A percentile compares a stretch with the other conserved stretches of the same genome.
phyloP scores from a whole-genome alignment of 495 filamentous ascomycete genomes.

The Aspergillus leporis region DNA sequence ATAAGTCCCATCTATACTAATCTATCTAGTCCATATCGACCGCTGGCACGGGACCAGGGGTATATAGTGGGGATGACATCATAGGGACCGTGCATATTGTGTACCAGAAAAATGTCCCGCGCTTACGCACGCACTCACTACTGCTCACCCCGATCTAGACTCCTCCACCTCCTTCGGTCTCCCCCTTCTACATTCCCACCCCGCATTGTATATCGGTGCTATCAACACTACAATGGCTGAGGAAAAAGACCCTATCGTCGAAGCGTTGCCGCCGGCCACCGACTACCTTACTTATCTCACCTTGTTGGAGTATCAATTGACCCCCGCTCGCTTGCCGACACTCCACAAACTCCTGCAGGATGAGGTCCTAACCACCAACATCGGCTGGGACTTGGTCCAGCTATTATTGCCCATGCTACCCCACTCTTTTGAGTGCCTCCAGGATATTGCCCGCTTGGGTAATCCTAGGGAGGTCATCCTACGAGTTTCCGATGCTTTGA shows the following conservation, averaged over 20 bases:
- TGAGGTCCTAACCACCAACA: slow-evolving; percentile 79
- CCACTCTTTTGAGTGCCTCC: slow-evolving; percentile 70
- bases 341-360: slow-evolving; percentile 81
- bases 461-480: slow-evolving; percentile 94
- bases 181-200: slow-evolving; percentile 2
- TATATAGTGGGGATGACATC: background rate
- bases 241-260: slow-evolving; percentile 44
- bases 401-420: slow-evolving; percentile 77
- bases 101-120: background rate
- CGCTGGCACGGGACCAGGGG: no score
- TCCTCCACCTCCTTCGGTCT: background rate
- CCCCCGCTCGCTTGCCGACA: slow-evolving; percentile 69
- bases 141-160: background rate
- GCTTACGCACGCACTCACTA: slow-evolving; percentile 3
- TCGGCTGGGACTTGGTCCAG: slow-evolving; percentile 94
- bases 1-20: no score
- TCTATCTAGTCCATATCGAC: background rate
- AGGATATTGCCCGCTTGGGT: slow-evolving; percentile 75
- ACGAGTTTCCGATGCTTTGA: slow-evolving; percentile 76
- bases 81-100: background rate
- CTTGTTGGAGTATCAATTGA: slow-evolving; percentile 82
- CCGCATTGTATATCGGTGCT: slow-evolving; percentile 12
- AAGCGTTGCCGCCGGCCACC: slow-evolving; percentile 64
- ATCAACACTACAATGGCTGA: slow-evolving; percentile 27
- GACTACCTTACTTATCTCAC: slow-evolving; percentile 90